Evolutionary conservation across 495 filamentous ascomycete species (phyloP), one percentile per base, ranked within the genome.

Genomic region (Penicillium bialowiezense): DNA sequence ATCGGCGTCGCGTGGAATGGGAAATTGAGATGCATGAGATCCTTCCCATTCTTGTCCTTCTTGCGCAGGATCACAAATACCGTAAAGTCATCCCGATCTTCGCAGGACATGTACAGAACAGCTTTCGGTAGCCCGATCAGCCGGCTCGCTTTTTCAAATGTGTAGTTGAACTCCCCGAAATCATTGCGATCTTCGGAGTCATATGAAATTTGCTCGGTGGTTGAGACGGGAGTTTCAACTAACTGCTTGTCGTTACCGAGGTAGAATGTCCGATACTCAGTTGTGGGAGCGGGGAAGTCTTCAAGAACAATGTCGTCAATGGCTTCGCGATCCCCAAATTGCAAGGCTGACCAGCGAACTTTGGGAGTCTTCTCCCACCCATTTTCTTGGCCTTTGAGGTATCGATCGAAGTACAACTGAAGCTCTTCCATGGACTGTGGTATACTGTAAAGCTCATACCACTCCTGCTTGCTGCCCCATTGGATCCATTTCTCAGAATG

Each of bases 301-400:
- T 50, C 48, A 7, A 57, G 51, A 7, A 63, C 44, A 26, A 64
- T 59, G 20, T 63, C 45, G 23, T 60, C 49, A 17, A 62, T 56
- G 1, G 56, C 47, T 10, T 55, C 56, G 8, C 41, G 44, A 23
- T 66, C 53, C 3, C 58, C 63, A 21, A 64, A 67, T 40, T 54
- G 55, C 32, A 70, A 42, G 0, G 55, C 37, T 0, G 64, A 52
- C 55, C 56, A 54, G 7, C 70, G 68, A 0, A 73, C 68, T 32
- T 59, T 59, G 1, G 71, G 70, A 0, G 71, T 73, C 18, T 59
- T 43, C 24, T 73, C 70, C 70, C 70, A 76, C 14, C 55, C 69
- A 39, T 75, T 76, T 7, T 67, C 38, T 3, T 62, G 51, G 2
- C 63, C 67, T 20, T 66, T 67, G 20, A 72, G 44, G 32, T 70